Evolutionary conservation across 208 protist species (phyloP).

Genomic region (Angomonas deanei): DNA sequence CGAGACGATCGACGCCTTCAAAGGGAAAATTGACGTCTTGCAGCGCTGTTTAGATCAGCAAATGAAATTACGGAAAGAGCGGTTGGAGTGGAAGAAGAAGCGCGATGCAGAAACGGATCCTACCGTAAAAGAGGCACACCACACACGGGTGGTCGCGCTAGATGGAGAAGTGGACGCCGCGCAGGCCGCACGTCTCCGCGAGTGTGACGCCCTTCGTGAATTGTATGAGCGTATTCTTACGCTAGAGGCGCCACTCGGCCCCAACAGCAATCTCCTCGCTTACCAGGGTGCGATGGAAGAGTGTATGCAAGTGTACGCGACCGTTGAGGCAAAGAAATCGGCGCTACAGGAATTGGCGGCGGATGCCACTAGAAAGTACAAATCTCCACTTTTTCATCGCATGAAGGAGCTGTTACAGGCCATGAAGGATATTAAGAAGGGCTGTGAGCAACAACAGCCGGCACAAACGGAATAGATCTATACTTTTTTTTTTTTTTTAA

Average conservation of each 20-base stretch:
- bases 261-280: not conserved
- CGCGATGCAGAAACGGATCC: conserved; percentile 15
- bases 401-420: conserved; percentile 77
- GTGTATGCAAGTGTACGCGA: conserved; percentile 67
- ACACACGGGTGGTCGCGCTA: too few species aligned
- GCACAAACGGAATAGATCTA: not conserved
- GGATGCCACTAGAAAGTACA: conserved; percentile 79
- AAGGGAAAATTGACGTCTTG: conserved; percentile 54
- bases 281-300: conserved; percentile 57
- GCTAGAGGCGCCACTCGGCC: conserved; percentile 1
- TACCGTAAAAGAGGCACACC: conserved; percentile 16
- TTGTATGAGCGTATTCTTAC: conserved; percentile 12
- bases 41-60: conserved; percentile 55
- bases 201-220: conserved; percentile 20
- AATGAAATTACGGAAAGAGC: conserved; percentile 47
- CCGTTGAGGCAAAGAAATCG: conserved; percentile 41
- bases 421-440: conserved; percentile 77
- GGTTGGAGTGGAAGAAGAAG: conserved; percentile 29
- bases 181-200: too few species aligned
- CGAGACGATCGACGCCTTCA: conserved; percentile 55
- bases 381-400: conserved; percentile 80
- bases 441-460: too few species aligned
- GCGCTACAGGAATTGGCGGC: conserved; percentile 69
- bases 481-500: conserved; percentile 11
- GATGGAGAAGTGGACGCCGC: too few species aligned